These are phyloP conservation scores for Phaseolus coccineus DNA, from an alignment of 331 rosid genomes.

Conservation along the genomic window DNA sequence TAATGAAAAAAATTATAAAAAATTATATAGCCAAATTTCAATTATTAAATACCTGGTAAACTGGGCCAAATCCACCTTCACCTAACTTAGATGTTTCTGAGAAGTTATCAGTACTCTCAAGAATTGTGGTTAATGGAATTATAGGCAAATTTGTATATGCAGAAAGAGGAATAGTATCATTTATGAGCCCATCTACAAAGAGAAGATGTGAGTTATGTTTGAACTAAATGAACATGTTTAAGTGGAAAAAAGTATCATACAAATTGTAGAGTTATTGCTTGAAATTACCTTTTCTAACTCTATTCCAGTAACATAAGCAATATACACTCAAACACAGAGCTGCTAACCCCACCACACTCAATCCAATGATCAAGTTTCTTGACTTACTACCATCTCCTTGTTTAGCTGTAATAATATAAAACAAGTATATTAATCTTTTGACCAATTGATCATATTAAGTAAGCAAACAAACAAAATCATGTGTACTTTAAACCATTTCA, in stretches of 20 bases:
- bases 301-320: conserved; percentile 19
- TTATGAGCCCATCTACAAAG: neutral
- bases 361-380: conserved; percentile 32
- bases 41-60: neutral
- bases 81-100: neutral
- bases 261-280: neutral
- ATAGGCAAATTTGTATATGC: neutral
- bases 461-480: neutral
- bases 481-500: neutral
- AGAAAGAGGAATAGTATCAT: neutral
- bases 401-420: conserved; percentile 9
- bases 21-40: neutral
- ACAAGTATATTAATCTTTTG: neutral
- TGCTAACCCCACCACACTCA: conserved; percentile 21
- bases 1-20: neutral
- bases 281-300: conserved; percentile 31
- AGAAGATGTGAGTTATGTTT: neutral
- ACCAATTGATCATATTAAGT: neutral
- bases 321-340: neutral
- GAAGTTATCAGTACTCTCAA: neutral
- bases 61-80: conserved; percentile 20
- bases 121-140: conserved; percentile 7
- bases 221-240: neutral
- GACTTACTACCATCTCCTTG: neutral
- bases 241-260: no score